These are phyloP conservation scores for Aspergillus candidus DNA, from an alignment of 2,329 filamentous ascomycete genomes.

Conservation along the genomic window DNA sequence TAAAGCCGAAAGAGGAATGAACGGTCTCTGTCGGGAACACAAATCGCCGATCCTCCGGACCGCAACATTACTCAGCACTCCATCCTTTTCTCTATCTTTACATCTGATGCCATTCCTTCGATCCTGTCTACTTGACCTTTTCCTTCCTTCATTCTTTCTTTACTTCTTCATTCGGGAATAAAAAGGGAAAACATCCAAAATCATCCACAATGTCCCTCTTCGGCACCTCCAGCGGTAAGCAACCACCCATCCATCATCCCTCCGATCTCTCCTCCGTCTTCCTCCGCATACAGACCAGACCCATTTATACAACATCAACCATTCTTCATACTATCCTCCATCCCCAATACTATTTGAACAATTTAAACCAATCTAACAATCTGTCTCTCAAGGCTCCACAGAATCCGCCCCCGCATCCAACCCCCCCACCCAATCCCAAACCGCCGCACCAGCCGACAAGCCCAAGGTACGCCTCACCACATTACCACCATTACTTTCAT, in stretches of 20 bases:
- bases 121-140: no score
- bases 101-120: no score
- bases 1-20: no score
- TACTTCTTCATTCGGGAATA: not conserved
- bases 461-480: constrained; percentile 31
- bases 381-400: constrained; percentile 7
- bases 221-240: constrained; percentile 30
- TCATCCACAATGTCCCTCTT: constrained; percentile 28
- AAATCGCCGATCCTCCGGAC: no score
- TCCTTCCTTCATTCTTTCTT: constrained; percentile 1
- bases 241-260: not conserved
- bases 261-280: constrained; percentile 2
- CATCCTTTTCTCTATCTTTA: not conserved
- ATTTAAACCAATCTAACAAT: constrained; percentile 4
- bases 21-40: no score
- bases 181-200: not conserved
- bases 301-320: not conserved
- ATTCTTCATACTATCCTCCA: no score
- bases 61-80: constrained; percentile 16
- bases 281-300: not conserved
- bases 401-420: constrained; percentile 19
- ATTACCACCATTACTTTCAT: not conserved
- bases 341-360: no score
- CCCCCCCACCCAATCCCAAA: constrained; percentile 12
- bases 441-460: constrained; percentile 25